These are phyloP conservation scores for Neolentinus lepideus DNA, from an alignment of 1,284 basidiomycete species.

Conservation along the genomic window DNA sequence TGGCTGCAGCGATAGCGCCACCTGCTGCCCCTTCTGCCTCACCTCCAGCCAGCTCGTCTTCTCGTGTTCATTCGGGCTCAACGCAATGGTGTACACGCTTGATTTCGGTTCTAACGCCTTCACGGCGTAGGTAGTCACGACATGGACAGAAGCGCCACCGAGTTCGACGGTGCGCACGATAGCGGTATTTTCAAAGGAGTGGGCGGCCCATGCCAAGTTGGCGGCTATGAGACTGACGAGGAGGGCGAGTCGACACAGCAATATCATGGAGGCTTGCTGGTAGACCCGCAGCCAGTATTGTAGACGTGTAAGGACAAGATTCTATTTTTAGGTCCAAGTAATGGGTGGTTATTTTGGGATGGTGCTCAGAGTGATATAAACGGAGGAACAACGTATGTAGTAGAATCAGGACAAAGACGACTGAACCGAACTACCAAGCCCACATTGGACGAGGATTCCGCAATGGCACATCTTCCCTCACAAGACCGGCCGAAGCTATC, in stretches of 20 bases:
- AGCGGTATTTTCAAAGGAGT: slow-evolving; percentile 79
- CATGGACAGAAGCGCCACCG: slow-evolving; percentile 77
- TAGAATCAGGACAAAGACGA: not conserved
- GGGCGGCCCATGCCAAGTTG: slow-evolving; percentile 25
- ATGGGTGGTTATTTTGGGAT: not conserved
- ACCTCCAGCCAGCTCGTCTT: slow-evolving; percentile 78
- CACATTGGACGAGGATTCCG: slow-evolving; percentile 71
- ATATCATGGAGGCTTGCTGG: not conserved
- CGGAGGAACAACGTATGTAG: not conserved
- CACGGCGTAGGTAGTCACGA: slow-evolving; percentile 83
- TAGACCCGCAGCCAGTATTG: not conserved
- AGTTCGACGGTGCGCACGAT: slow-evolving; percentile 84
- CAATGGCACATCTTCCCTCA: slow-evolving; percentile 74
- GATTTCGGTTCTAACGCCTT: slow-evolving; percentile 61
- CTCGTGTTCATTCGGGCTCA: slow-evolving; percentile 55
- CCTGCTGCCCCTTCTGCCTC: slow-evolving; percentile 63
- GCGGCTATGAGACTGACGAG: not conserved
- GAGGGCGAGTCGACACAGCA: not conserved
- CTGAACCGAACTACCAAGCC: slow-evolving; percentile 64
- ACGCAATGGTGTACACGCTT: slow-evolving; percentile 62
- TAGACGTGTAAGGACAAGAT: not conserved
- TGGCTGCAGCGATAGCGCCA: slow-evolving; percentile 47
- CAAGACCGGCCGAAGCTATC: slow-evolving; percentile 74
- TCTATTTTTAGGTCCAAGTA: not conserved
- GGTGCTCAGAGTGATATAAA: not conserved